phyloP scores from a whole-genome alignment of 2,329 filamentous ascomycete genomes.

The Pleurostoma richardsiae region DNA sequence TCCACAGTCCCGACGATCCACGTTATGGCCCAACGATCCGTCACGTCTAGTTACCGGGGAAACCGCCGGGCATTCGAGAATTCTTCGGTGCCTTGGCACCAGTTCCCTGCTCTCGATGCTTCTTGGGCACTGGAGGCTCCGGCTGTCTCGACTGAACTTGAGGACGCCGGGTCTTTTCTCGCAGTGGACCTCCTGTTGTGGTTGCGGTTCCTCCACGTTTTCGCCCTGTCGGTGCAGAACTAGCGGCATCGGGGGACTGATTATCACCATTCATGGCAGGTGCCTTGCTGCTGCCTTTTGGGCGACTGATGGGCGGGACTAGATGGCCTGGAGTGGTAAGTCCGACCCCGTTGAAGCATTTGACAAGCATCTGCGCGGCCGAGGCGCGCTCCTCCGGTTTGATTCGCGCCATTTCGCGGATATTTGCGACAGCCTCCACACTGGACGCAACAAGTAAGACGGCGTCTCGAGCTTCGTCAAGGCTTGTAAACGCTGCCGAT shows the following conservation, averaged over 20 bases:
- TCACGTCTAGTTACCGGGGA: not conserved
- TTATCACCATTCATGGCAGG: too few species aligned
- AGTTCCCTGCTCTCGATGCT: not conserved
- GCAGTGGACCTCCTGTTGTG: not conserved
- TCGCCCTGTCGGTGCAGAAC: too few species aligned
- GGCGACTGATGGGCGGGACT: not conserved
- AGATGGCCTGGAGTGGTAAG: not conserved
- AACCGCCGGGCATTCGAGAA: not conserved
- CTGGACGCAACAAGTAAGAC: not conserved
- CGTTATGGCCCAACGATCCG: not conserved
- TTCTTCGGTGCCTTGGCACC: not conserved
- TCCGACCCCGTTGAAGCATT: not conserved
- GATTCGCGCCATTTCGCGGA: constrained; percentile 10
- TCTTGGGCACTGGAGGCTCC: not conserved
- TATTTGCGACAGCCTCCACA: not conserved
- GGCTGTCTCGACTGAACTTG: not conserved
- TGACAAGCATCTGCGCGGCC: constrained; percentile 18
- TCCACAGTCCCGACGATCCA: not conserved
- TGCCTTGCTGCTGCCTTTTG: too few species aligned
- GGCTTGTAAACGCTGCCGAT: not conserved
- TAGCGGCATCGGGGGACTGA: too few species aligned
- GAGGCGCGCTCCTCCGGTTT: constrained; percentile 15
- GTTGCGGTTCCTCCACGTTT: not conserved
- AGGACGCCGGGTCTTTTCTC: not conserved
- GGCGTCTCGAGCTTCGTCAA: not conserved